A percentile compares a stretch with the other conserved stretches of the same genome.
Evolutionary conservation across 352 stramenopile species (phyloP).

Genomic region (Bremia lactucae): DNA sequence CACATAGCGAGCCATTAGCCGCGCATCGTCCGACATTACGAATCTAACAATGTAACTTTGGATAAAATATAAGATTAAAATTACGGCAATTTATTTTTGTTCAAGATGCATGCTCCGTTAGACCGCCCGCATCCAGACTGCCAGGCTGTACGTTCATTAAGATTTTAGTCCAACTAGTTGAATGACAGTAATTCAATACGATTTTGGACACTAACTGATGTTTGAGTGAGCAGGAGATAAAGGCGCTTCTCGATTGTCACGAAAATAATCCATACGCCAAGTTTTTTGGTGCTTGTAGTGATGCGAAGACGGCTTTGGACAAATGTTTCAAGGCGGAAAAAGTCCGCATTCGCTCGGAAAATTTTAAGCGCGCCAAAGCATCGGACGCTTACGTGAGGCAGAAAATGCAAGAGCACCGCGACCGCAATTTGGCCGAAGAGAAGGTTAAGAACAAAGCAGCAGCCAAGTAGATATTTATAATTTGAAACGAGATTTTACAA

Average conservation of each 20-base stretch:
- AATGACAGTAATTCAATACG: background rate
- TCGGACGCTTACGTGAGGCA: constrained; percentile 63
- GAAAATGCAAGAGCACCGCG: constrained; percentile 64
- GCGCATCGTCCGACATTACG: constrained; percentile 54
- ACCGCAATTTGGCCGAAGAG: constrained; percentile 24
- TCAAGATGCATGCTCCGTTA: constrained; percentile 66
- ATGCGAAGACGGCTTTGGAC: constrained; percentile 65
- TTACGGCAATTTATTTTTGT: no score
- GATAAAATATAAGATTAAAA: no score
- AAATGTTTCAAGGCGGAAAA: constrained; percentile 75
- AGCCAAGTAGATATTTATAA: constrained; percentile 13
- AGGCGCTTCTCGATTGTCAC: constrained; percentile 56
- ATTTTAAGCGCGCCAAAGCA: constrained; percentile 49
- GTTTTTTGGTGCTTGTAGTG: constrained; percentile 64
- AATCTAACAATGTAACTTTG: no score
- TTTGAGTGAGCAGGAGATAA: constrained; percentile 45
- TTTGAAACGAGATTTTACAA: no score
- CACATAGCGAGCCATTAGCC: constrained; percentile 64
- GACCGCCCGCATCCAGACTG: constrained; percentile 75
- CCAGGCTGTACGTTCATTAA: constrained; percentile 39
- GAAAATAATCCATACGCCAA: constrained; percentile 66
- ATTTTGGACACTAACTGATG: background rate
- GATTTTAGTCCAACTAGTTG: background rate
- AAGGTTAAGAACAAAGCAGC: constrained; percentile 10
- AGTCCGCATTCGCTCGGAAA: constrained; percentile 40